Conservation (phyloP, 352 stramenopile genomes). For the Aphanomyces invadans region DNA sequence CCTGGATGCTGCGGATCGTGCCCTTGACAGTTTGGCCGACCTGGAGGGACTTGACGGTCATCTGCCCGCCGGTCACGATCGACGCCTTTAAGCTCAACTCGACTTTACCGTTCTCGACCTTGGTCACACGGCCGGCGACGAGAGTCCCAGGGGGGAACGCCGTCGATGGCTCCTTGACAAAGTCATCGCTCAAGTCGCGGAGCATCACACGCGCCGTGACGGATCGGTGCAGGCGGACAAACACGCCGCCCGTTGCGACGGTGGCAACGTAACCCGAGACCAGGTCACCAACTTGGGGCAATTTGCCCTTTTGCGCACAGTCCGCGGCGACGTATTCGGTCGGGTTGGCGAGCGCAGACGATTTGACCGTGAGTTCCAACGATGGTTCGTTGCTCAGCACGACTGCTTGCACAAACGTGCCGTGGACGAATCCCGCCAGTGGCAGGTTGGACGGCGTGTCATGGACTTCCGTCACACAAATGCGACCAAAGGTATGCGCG, state of each 20-base stretch:
- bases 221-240: conserved; percentile 85
- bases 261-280: conserved; percentile 86
- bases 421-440: conserved; percentile 38
- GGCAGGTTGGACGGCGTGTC: conserved; percentile 28
- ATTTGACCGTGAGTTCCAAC: conserved; percentile 70
- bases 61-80: conserved; percentile 76
- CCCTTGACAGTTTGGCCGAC: conserved; percentile 90
- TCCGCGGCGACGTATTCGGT: conserved; percentile 38
- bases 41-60: conserved; percentile 88
- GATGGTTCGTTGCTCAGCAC: conserved; percentile 38
- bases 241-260: conserved; percentile 91
- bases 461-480: conserved; percentile 68
- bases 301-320: conserved; percentile 22
- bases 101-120: conserved; percentile 66
- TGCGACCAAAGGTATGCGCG: conserved; percentile 64
- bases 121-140: conserved; percentile 91
- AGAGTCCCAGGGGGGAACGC: conserved; percentile 90
- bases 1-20: conserved; percentile 92
- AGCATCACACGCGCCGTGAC: conserved; percentile 88
- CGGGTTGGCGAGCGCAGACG: conserved; percentile 46
- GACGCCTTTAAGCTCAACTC: conserved; percentile 94
- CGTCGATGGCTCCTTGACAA: conserved; percentile 84
- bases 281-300: conserved; percentile 72
- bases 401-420: conserved; percentile 63
- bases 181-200: conserved; percentile 93